Evolutionary conservation across 2,329 filamentous ascomycete species (phyloP).

Genomic region (Aspergillus sp.): DNA sequence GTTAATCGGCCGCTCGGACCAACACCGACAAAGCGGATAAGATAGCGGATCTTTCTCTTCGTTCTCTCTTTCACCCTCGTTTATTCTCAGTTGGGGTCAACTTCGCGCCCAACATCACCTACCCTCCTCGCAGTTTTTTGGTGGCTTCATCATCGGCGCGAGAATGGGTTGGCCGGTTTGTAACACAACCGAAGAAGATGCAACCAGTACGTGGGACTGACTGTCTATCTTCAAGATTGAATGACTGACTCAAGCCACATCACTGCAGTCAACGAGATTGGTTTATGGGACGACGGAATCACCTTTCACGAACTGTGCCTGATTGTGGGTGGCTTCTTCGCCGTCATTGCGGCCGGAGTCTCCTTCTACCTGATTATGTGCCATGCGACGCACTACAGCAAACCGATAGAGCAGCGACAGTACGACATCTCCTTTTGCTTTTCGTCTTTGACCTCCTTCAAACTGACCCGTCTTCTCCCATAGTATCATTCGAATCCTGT

Average conservation of each 20-base stretch:
- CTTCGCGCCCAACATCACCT: not conserved
- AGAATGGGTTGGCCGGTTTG: constrained; percentile 48
- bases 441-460: not conserved
- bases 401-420: constrained; percentile 60
- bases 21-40: constrained; percentile 10
- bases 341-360: constrained; percentile 49
- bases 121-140: constrained; percentile 2
- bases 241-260: not conserved
- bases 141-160: constrained; percentile 6
- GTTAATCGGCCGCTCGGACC: constrained; percentile 7
- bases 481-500: constrained; percentile 81
- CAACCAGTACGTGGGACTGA: constrained; percentile 35
- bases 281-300: constrained; percentile 51
- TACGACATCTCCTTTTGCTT: constrained; percentile 27
- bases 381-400: constrained; percentile 60
- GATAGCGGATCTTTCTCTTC: constrained; percentile 6
- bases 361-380: constrained; percentile 54
- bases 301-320: constrained; percentile 59
- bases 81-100: not conserved
- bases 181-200: constrained; percentile 50
- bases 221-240: not conserved
- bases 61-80: not conserved
- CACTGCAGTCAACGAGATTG: constrained; percentile 43
- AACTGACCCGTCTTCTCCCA: constrained; percentile 5
- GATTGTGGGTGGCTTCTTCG: constrained; percentile 53